Evolutionary conservation across 345 rosid genomes (phyloP).

Genomic region (Sisymbrium irio): DNA sequence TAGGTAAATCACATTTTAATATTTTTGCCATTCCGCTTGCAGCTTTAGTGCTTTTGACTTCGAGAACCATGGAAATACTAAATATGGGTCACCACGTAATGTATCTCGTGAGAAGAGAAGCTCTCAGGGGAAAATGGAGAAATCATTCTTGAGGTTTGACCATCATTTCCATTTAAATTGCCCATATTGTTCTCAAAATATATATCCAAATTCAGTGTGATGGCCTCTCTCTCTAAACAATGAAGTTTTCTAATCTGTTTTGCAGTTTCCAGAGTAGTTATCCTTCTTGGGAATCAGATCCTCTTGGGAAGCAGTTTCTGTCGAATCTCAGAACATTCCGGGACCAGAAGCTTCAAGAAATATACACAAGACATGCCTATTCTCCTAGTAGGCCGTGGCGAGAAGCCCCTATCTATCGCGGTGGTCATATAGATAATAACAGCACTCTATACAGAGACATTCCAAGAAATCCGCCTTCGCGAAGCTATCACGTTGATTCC

Average conservation of each 20-base stretch:
- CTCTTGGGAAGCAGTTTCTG: conserved; percentile 77
- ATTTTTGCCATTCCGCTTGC: conserved; percentile 22
- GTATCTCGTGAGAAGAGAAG: conserved; percentile 58
- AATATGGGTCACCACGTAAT: conserved; percentile 73
- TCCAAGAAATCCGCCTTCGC: conserved; percentile 35
- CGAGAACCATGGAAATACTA: conserved; percentile 80
- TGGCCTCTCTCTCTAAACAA: neutral
- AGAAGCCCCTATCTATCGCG: conserved; percentile 45
- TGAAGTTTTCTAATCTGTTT: conserved; percentile 14
- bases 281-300: conserved; percentile 84
- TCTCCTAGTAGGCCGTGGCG: conserved; percentile 50
- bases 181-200: neutral
- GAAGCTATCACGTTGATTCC: conserved; percentile 48
- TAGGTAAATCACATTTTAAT: too few relatives aligned
- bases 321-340: conserved; percentile 70
- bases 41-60: conserved; percentile 89
- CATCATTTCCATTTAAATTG: neutral
- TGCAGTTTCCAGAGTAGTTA: conserved; percentile 91
- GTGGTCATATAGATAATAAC: conserved; percentile 41
- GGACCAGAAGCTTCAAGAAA: conserved; percentile 65
- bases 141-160: conserved; percentile 88
- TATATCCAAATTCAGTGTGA: neutral
- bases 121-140: conserved; percentile 98
- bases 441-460: conserved; percentile 46
- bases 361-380: conserved; percentile 40